Base-by-base conservation (phyloP, 140 eudicot species). In the Flaveria floridana region DNA sequence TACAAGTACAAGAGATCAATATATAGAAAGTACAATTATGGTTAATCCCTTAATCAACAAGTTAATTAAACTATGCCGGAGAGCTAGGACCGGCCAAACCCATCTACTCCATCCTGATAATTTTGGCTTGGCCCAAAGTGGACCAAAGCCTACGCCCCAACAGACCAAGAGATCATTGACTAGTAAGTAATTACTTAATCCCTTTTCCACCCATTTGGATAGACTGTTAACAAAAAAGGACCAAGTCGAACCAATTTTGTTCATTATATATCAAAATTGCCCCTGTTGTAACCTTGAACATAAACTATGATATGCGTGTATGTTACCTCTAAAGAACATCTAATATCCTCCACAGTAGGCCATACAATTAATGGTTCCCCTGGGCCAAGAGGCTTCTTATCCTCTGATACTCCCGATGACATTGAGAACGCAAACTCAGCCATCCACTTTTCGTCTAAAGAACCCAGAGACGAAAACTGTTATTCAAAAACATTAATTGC, bases 371-470 rank as follows among this genome's bases (percentile, higher is more conserved):
- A 69, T 30, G 99, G 96, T 64, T 94, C 90, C 81, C 97, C 97
- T 62, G 65, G 57, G 65, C 99, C 99, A 30, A 94, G 78, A 78
- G 99, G 94, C 81, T 75, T 84, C 79, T 84, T 85, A 79, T 88
- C 97, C 16, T 87, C 94, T 12, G 90, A 76, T n/a, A 83, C 80
- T 26, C 99, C 99, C 6, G 97, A 84, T 74, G 97, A 90, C 96
- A 94, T 81, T 53, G 97, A 94, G 41, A 81, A 76, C 55, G 91
- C 89, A 2, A 94, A 75, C 84, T 94, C 99, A 6, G 86, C 62
- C 99, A 94, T 94, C 99, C 99, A 94, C 86, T 94, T 94, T 89
- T 94, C 99, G 42, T 94, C 99, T 84, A 94, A 84, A 15, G 99
- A 94, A 78, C 99, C 99, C 58, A 94, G 78, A 14, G 97, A 90